Base-by-base conservation (phyloP, 2,329 filamentous ascomycete genomes). In the Lachnellula arida region DNA sequence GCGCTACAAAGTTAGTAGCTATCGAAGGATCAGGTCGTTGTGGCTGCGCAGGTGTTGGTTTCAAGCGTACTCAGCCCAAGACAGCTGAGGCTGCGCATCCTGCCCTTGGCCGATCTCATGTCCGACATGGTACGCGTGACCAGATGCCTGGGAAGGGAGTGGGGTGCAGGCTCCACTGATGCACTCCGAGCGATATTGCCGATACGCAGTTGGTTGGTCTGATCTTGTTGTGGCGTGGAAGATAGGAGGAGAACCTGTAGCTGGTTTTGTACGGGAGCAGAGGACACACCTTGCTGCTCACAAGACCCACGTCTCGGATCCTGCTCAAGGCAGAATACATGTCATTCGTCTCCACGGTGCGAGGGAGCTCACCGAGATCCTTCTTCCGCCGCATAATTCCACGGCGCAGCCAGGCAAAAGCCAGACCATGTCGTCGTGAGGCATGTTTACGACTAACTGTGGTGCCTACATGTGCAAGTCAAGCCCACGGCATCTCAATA, bases 281-380 rank as follows among this genome's bases (percentile, higher is more conserved):
- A 59, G 54, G 39, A 54, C 51, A 62, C 54, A 58, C 51, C 35
- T 50, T 54, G 55, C 32, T 49, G 56, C 23, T 35, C 46, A 44
- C 44, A 56, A 35, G 51, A 60, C 50, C 23, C 23, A 25, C 23
- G 23, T 25, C 23, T 61, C 53, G 48, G 32, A 40, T 58, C 51
- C 43, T 6, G 54, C 57, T 53, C 43, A 62, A 55, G 44, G 56
- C 49, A 57, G 56, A 46, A 57, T 55, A 43, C 32, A 57, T 43
- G 47, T 46, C 32, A 61, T 57, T 54, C 35, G 50, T 56, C 54
- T 56, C 43, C 55, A 32, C 34, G 46, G 9, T 46, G n/a, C 19
- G 60, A 60, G 54, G 52, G 50, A 59, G 48, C 50, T 61, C 19
- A 60, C 53, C 46, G 47, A 60, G 49, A 59, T 59, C 51, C 51